phyloP scores from a whole-genome alignment of 768 basidiomycete species.

The Dentipellis sp. region DNA sequence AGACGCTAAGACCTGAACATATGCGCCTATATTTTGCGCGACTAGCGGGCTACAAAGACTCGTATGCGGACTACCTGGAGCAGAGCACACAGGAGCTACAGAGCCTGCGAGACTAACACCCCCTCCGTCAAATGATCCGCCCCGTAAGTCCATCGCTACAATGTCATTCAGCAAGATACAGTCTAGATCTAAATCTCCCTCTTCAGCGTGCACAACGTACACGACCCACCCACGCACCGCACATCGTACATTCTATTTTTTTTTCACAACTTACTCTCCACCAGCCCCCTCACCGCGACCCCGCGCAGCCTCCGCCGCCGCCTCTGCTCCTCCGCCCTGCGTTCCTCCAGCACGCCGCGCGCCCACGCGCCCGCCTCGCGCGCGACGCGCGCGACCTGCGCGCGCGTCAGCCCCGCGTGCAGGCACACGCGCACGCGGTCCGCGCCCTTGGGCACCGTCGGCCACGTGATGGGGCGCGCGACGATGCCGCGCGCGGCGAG shows the following conservation, averaged over 20 bases:
- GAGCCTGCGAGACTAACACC: background rate
- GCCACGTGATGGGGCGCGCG: slow-evolving; percentile 73
- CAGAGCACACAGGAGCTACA: background rate
- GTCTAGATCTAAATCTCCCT: too few species aligned
- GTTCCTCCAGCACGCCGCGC: slow-evolving; percentile 12
- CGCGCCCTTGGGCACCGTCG: slow-evolving; percentile 82
- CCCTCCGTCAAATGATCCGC: too few species aligned
- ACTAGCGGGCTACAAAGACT: background rate
- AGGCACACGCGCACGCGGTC: slow-evolving; percentile 87
- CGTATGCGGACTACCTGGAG: background rate
- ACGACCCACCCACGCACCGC: too few species aligned
- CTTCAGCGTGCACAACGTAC: too few species aligned
- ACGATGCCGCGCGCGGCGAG: slow-evolving; percentile 46
- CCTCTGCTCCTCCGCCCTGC: background rate
- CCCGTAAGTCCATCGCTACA: too few species aligned
- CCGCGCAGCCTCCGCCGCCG: background rate
- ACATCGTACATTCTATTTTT: background rate
- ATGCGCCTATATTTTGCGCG: background rate
- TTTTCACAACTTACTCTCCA: background rate
- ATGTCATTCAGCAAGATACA: too few species aligned
- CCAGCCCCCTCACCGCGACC: background rate
- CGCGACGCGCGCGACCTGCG: slow-evolving; percentile 54
- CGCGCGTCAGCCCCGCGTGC: slow-evolving; percentile 62
- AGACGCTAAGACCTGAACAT: background rate
- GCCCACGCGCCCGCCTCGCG: slow-evolving; percentile 42